A percentile compares a stretch with the other conserved stretches of the same genome.
Conservation (phyloP, 768 basidiomycete species). For the Agaricus sinodeliciosus region DNA sequence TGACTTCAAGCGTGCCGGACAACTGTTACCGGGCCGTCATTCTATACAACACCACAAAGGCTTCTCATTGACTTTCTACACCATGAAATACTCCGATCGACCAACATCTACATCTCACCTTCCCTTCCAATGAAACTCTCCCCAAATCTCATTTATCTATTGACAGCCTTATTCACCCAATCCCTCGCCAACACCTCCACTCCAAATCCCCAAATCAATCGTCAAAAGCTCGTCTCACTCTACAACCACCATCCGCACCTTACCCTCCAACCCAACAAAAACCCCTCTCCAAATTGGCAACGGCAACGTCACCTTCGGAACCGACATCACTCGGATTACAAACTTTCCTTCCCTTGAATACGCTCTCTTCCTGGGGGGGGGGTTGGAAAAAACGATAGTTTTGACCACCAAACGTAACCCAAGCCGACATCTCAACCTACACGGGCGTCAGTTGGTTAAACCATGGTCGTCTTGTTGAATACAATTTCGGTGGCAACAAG, state of each 20-base stretch:
- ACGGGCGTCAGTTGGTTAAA: constrained; percentile 43
- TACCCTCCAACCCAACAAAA: constrained; percentile 32
- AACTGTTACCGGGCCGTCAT: no score
- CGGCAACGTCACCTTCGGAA: constrained; percentile 56
- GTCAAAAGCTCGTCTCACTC: constrained; percentile 36
- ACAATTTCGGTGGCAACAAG: constrained; percentile 39
- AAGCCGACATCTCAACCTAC: constrained; percentile 38
- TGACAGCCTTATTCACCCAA: not conserved
- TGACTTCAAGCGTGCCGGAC: no score
- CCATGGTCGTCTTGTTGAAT: constrained; percentile 42
- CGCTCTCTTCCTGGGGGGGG: constrained; percentile 54
- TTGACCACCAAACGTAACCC: constrained; percentile 36
- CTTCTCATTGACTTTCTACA: not conserved
- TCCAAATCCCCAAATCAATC: constrained; percentile 25
- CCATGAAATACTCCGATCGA: not conserved
- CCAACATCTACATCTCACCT: not conserved
- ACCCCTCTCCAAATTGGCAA: constrained; percentile 59
- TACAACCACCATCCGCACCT: constrained; percentile 47
- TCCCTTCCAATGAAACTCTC: not conserved
- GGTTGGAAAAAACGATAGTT: constrained; percentile 56
- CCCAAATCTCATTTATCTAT: not conserved
- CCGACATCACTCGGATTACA: constrained; percentile 54
- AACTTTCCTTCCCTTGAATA: constrained; percentile 49
- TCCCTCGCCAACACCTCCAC: not conserved
- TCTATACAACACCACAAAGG: not conserved